Conservation (phyloP, 129 eudicot species). For the Flaveria trinervia region DNA sequence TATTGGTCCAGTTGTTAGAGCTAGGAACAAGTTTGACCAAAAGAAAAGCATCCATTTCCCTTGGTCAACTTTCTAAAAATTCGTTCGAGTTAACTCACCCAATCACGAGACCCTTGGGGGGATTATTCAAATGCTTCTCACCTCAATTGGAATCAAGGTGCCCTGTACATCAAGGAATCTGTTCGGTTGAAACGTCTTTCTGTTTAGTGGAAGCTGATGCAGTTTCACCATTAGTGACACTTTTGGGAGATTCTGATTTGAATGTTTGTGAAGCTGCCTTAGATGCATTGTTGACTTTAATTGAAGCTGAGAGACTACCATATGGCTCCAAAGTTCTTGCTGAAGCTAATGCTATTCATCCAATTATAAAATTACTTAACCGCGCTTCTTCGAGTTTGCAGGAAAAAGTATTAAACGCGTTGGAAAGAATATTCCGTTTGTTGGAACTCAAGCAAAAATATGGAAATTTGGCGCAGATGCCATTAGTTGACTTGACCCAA, state of each 20-base stretch:
- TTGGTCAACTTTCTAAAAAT: slow-evolving; percentile 57
- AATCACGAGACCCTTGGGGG: slow-evolving; percentile 40
- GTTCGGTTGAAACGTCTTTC: slow-evolving; percentile 53
- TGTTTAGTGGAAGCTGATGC: slow-evolving; percentile 62
- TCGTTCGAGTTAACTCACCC: slow-evolving; percentile 40
- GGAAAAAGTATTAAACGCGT: slow-evolving; percentile 53
- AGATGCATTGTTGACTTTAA: slow-evolving; percentile 61
- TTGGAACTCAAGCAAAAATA: slow-evolving; percentile 54
- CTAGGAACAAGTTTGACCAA: slow-evolving; percentile 50
- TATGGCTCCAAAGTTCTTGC: slow-evolving; percentile 58
- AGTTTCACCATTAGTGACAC: slow-evolving; percentile 51
- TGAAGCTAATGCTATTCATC: slow-evolving; percentile 52
- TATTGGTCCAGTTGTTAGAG: slow-evolving; percentile 52
- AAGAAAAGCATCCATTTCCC: slow-evolving; percentile 52
- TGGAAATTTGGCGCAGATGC: slow-evolving; percentile 55
- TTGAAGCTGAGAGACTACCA: slow-evolving; percentile 45
- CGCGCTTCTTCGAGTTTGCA: slow-evolving; percentile 49
- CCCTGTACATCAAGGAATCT: slow-evolving; percentile 61
- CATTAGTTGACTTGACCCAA: slow-evolving; percentile 71
- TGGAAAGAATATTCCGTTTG: slow-evolving; percentile 51
- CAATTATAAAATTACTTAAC: slow-evolving; percentile 48
- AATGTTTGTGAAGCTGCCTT: slow-evolving; percentile 58
- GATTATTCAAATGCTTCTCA: slow-evolving; percentile 58
- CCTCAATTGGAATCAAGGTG: slow-evolving; percentile 45
- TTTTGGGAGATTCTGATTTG: slow-evolving; percentile 45